Base-by-base conservation (phyloP, 1,284 basidiomycete genomes). In the Afroboletus lepidellus region DNA sequence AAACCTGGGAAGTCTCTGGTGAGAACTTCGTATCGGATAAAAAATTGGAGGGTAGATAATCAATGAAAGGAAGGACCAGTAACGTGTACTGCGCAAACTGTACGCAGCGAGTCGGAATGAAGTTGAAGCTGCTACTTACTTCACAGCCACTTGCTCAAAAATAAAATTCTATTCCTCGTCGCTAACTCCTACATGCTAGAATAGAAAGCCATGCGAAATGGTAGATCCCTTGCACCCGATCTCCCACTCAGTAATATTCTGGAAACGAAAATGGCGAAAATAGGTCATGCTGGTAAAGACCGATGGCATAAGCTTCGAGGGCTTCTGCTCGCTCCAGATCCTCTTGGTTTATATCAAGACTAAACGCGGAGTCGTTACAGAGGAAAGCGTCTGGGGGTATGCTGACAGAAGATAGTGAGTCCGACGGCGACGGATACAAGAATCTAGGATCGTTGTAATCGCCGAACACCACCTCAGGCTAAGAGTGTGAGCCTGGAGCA, bases 241-340 rank as follows among this genome's bases (percentile, higher is more conserved):
- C 5, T 16, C 30, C 30, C 12, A 12, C 32, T 33, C 32, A 33
- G 32, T 33, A 16, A 8, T n/a, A 33, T 16, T 33, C 32, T 6
- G 32, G 32, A 16, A 63, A 65, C 9, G 51, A 9, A 34, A 57
- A 54, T 0, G 60, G 48, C 4, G 75, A 71, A 42, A 57, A 44
- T 7, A 42, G 15, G 15, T 37, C 23, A 12, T 60, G 55, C 21
- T 63, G 53, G 21, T 67, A 56, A 20, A 70, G 54, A 30, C 65
- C 68, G 8, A 67, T 62, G 11, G 63, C 54, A 48, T 70, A 67
- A 11, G 62, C 63, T 36, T 69, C 65, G 27, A 69, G 66, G 18
- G 63, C 65, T 39, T 60, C 63, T 1, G 56, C 55, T 11, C 54
- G 60, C 20, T 69, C 65, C 38, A 41, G 23, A 13, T 66, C 58